Base-by-base conservation (phyloP, 2,329 filamentous ascomycete species). In the Aspergillus sojae region DNA sequence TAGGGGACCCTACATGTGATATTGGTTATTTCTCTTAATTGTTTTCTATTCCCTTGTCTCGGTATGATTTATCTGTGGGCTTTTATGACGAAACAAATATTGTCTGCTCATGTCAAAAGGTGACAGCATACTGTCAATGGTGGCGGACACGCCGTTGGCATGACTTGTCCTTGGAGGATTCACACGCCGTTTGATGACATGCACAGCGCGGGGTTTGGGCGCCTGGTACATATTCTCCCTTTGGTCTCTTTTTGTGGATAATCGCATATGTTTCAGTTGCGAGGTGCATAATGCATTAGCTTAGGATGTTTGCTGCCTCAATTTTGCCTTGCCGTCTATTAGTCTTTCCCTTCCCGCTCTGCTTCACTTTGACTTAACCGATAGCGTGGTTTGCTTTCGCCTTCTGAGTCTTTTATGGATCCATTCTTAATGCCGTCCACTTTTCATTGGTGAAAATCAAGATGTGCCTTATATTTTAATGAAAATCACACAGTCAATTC, bases 131-230 rank as follows among this genome's bases (percentile, higher is more conserved):
- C 55, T 23, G 56, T 32, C 50, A 34, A n/a, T 48, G 36, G 58
- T 61, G 54, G 60, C 48, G 59, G 50, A 57, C 46, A 63, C 59
- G 58, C 61, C 60, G 58, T 54, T 41, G 60, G 56, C 48, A 45
- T 60, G 63, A 67, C 52, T 53, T 63, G 58, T 63, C 62, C 43
- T 64, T 70, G 60, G 63, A 62, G 61, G 58, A 62, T 58, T 57
- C 54, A 62, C 62, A 58, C 43, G 43, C 62, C 60, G 59, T 71
- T 68, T 70, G 67, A 69, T 72, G 69, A 72, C 72, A 76, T 79
- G 77, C 75, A 79, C 75, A 79, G 78, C 78, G 74, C 72, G 77
- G 78, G 74, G 77, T 79, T 79, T 71, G 68, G 78, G 78, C 77
- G 77, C 73, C 68, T 74, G 75, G 71, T 75, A 71, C 64, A 72